A percentile compares a stretch with the other conserved stretches of the same genome.
phyloP scores from a whole-genome alignment of 2,329 filamentous ascomycete species.

The Arthrobotrys sinensis region DNA sequence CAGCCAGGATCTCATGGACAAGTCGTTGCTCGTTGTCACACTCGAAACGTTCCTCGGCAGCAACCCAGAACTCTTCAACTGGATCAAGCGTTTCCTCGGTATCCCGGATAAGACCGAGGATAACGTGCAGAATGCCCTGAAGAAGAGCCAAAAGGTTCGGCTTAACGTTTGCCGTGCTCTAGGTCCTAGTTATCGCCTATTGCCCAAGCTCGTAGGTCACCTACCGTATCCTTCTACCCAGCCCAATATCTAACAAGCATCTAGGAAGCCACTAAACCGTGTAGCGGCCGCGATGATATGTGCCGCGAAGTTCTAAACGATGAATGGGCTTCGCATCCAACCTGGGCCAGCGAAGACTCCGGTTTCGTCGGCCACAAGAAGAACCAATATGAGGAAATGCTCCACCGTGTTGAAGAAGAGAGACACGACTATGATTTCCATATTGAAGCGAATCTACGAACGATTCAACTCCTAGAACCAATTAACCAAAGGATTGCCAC shows the following conservation, averaged over 20 bases:
- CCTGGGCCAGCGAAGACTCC: slow-evolving; percentile 97
- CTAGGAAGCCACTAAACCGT: slow-evolving; percentile 87
- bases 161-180: slow-evolving; percentile 95
- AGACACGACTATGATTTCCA: slow-evolving; percentile 99
- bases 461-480: slow-evolving; percentile 94
- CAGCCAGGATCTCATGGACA: slow-evolving; percentile 91
- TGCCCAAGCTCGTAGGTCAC: slow-evolving; percentile 79
- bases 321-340: slow-evolving; percentile 98
- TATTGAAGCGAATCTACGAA: slow-evolving; percentile 94
- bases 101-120: slow-evolving; percentile 81
- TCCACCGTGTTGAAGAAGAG: slow-evolving; percentile 97
- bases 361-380: slow-evolving; percentile 98
- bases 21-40: slow-evolving; percentile 84
- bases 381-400: slow-evolving; percentile 92
- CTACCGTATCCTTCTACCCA: background rate
- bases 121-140: slow-evolving; percentile 75
- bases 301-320: slow-evolving; percentile 95
- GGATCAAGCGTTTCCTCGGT: slow-evolving; percentile 85
- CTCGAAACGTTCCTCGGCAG: slow-evolving; percentile 88
- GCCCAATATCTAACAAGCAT: background rate
- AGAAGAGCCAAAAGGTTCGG: slow-evolving; percentile 76
- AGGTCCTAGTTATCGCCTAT: slow-evolving; percentile 91
- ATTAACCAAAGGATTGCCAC: slow-evolving; percentile 91
- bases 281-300: slow-evolving; percentile 93
- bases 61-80: slow-evolving; percentile 88